Percentiles rank a stretch among this genome's conserved stretches.
Conservation (phyloP, 441 rosid genomes). For the Manihot esculenta region DNA sequence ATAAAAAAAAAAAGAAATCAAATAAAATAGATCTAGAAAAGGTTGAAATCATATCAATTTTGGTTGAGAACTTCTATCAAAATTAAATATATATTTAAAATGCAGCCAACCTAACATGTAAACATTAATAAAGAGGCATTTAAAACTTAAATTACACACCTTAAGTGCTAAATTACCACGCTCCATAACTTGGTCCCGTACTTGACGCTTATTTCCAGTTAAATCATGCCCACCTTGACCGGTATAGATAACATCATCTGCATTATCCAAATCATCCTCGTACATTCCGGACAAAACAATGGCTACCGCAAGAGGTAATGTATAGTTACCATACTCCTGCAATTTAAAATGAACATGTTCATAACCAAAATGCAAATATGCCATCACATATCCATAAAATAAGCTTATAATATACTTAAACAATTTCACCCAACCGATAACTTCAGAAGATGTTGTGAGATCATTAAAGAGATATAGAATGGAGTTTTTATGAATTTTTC, state of each 20-base stretch:
- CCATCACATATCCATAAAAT: background rate
- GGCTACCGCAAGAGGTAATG: conserved; percentile 62
- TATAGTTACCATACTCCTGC: conserved; percentile 47
- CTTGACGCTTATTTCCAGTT: conserved; percentile 77
- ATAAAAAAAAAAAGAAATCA: background rate
- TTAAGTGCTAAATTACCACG: conserved; percentile 89
- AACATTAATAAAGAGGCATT: background rate
- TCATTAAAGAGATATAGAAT: too few relatives aligned
- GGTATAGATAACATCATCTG: conserved; percentile 77
- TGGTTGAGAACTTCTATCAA: background rate
- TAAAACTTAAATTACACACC: conserved; percentile 39
- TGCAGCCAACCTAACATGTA: background rate
- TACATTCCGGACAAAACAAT: conserved; percentile 87
- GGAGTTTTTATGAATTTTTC: too few relatives aligned
- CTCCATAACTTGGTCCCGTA: conserved; percentile 55
- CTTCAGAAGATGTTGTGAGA: too few relatives aligned
- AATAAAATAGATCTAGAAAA: background rate
- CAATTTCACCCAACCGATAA: background rate
- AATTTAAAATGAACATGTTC: conserved; percentile 16
- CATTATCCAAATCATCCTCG: conserved; percentile 88
- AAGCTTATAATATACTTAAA: background rate
- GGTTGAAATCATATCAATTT: background rate
- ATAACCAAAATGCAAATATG: background rate
- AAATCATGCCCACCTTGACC: conserved; percentile 92
- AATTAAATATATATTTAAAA: background rate